Base-by-base conservation (phyloP, 176 grass and related monocot genomes). In the Lolium multiflorum region DNA sequence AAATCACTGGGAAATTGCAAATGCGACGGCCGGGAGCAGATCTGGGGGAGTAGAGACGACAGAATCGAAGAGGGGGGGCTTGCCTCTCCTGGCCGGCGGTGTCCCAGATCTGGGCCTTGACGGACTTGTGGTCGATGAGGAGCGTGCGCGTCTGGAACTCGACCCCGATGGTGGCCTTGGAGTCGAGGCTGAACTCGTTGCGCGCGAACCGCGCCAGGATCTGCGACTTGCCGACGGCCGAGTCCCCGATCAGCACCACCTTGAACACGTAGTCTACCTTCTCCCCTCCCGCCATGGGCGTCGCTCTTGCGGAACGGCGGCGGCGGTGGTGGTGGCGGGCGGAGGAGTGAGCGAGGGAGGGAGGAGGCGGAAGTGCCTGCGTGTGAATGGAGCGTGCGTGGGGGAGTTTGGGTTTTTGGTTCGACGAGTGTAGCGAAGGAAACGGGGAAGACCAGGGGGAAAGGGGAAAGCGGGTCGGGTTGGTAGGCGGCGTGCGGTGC, bases 61-160 rank as follows among this genome's bases (percentile, higher is more conserved):
- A 16, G 31, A 70, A 82, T 82, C 80, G 18, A 54, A 82, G 28
- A 56, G 11, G 50, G 37, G 59, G 28, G 28, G 16, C 79, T 82
- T 78, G 59, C 87, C 82, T 89, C 79, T 98, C 95, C 85, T 98
- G 95, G 3, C 95, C 95, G 38, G 95, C 95, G 58, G 95, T 98
- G 88, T 98, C 95, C 95, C 95, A 98, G 85, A 98, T 98, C 95
- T 98, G 95, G 81, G 95, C 89, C 91, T 93, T 97, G 91, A 97
- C 81, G 62, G 89, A 90, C 89, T 87, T 90, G 89, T 91, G 84
- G 24, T 94, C 89, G 80, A 97, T 97, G 67, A 92, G 26, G 82
- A 97, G 84, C 25, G 95, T 95, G 62, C 95, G 91, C 11, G 95
- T 95, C 89, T 95, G 95, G 84, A 98, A 95, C 91, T 91, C 93